Base-by-base conservation (phyloP, 2,329 filamentous ascomycete genomes). In the Paecilomyces sp. region DNA sequence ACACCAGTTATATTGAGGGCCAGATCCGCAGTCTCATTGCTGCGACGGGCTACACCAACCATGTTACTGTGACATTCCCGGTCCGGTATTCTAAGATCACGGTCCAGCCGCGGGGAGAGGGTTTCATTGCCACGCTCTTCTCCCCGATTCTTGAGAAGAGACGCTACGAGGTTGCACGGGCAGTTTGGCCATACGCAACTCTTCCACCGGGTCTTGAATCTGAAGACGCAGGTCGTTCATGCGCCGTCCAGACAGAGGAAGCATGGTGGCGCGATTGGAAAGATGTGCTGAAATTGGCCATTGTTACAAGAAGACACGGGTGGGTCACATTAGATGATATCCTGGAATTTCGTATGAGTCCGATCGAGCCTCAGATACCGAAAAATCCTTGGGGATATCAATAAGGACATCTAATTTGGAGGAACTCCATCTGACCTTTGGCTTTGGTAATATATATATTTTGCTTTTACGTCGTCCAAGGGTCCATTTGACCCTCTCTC, bases 251-350 rank as follows among this genome's bases (percentile, higher is more conserved):
- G 36, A 61, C 33, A n/a, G 61, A 63, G 33, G 61, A 69, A 50
- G 62, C 62, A 51, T 69, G 68, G 68, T 70, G 67, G 66, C 60
- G 61, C 13, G 66, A 67, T 30, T 70, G 68, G 68, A 58, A 64
- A 55, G 61, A 63, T 54, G 56, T 60, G 34, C 18, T 63, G 52
- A 54, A 57, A n/a, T 55, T 54, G 53, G 57, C 61, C 2, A 58
- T 63, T 18, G 31, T 63, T 11, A 61, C 47, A 33, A 63, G 59
- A 50, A 57, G 57, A 28, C 36, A 55, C 34, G 60, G 60, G 18
- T 63, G 61, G 61, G 55, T 63, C 11, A 58, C 61, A 13, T 9
- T 63, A 36, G 60, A 63, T 55, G 61, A 61, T 61, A 54, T 63
- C 31, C 50, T 60, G 60, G 60, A 63, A 7, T 61, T 56, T 50